These are phyloP conservation scores for Aspergillus quadrilineatus DNA, from an alignment of 2,329 filamentous ascomycete species.

Conservation along the genomic window DNA sequence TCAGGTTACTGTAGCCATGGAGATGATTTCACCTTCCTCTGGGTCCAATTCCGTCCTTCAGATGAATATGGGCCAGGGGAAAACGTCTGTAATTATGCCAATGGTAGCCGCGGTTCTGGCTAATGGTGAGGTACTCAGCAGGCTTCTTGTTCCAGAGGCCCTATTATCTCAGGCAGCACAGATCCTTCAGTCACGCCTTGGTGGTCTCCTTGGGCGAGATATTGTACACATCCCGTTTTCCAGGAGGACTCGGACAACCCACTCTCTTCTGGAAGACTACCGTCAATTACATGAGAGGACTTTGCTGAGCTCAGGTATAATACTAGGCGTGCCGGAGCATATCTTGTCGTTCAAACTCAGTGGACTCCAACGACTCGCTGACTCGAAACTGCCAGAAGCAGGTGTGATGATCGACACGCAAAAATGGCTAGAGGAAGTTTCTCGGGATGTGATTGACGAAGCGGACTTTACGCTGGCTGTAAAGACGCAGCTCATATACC, in stretches of 20 bases:
- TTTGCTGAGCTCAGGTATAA: not conserved
- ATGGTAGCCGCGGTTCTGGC: not conserved
- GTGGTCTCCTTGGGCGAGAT: slow-evolving; percentile 4
- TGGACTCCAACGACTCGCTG: not conserved
- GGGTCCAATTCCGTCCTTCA: not conserved
- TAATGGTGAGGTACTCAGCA: not conserved
- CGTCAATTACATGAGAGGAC: too few species aligned
- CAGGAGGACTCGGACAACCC: not conserved
- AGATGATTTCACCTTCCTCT: not conserved
- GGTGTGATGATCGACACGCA: not conserved
- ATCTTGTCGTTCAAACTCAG: slow-evolving; percentile 4
- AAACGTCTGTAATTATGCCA: not conserved
- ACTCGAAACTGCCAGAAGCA: not conserved
- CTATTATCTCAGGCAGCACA: slow-evolving; percentile 10
- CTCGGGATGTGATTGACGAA: slow-evolving; percentile 62
- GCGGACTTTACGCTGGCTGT: slow-evolving; percentile 62
- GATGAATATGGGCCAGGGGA: not conserved
- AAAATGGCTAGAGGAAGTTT: slow-evolving; percentile 16
- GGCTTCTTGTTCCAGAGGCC: slow-evolving; percentile 8
- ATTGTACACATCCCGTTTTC: slow-evolving; percentile 12
- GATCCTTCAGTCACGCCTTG: not conserved
- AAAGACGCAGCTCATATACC: slow-evolving; percentile 63
- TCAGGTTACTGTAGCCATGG: not conserved
- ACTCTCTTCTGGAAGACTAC: not conserved
- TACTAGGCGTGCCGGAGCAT: slow-evolving; percentile 8